Evolutionary conservation across 176 grass and related monocot genomes (phyloP).

Genomic region (Aegilops bicornis): DNA sequence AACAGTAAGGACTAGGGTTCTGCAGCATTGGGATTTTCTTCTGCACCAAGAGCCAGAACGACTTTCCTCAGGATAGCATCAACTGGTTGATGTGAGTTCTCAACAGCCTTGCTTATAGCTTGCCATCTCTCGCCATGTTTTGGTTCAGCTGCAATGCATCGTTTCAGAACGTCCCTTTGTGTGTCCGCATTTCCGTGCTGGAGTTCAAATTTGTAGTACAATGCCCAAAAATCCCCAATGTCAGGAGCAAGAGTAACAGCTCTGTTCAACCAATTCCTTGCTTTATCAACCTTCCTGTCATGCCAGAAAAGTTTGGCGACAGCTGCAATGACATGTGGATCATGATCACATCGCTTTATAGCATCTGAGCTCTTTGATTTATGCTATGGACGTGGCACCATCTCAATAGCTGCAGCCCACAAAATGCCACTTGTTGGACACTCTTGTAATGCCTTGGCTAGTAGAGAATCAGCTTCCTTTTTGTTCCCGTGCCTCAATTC

Average conservation of each 20-base stretch:
- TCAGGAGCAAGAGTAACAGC: conserved; percentile 85
- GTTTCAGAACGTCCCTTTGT: conserved; percentile 75
- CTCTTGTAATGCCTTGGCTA: conserved; percentile 88
- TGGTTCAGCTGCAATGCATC: conserved; percentile 74
- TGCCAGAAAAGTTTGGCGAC: conserved; percentile 91
- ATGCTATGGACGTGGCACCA: conserved; percentile 72
- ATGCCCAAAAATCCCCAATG: conserved; percentile 80
- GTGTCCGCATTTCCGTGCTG: conserved; percentile 70
- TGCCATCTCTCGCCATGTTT: conserved; percentile 94
- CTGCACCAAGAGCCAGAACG: conserved; percentile 65
- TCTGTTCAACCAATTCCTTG: conserved; percentile 84
- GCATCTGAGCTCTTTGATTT: conserved; percentile 81
- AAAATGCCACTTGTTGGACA: conserved; percentile 91
- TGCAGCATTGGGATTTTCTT: conserved; percentile 56
- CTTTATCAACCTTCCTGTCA: conserved; percentile 90
- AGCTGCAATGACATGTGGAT: conserved; percentile 80
- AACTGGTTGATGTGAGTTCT: conserved; percentile 73
- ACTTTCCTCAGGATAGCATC: conserved; percentile 78
- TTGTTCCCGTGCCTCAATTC: conserved; percentile 81
- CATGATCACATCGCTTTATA: conserved; percentile 70
- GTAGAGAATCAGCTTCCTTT: conserved; percentile 76
- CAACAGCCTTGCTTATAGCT: conserved; percentile 77
- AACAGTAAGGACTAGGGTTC: conserved; percentile 24
- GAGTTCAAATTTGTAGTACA: conserved; percentile 89
- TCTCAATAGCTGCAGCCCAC: conserved; percentile 86